Conservation (phyloP, 306 rosid genomes). For the Fagus sylvatica region DNA sequence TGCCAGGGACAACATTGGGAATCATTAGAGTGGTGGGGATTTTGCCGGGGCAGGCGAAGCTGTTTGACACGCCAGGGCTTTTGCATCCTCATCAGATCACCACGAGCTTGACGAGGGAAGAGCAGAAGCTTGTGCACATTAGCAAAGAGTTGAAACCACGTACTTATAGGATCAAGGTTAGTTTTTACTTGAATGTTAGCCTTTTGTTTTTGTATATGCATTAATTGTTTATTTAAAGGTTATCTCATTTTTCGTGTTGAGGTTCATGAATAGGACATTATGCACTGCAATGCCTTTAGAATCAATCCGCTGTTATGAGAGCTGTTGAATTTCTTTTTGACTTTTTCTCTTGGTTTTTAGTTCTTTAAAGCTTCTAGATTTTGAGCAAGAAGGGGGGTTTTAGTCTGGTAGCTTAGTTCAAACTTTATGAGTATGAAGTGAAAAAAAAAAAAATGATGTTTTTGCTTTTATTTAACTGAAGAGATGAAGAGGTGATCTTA, state of each 20-base stretch:
- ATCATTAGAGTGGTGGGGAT: slow-evolving; percentile 93
- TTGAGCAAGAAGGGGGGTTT: background rate
- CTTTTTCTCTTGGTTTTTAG: background rate
- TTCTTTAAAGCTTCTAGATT: background rate
- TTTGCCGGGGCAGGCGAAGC: slow-evolving; percentile 71
- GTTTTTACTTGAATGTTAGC: slow-evolving; percentile 16
- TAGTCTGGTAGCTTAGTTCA: too few species aligned
- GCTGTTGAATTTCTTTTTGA: too few species aligned
- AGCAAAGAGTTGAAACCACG: slow-evolving; percentile 94
- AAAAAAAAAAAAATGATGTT: background rate
- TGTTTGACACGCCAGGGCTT: slow-evolving; percentile 96
- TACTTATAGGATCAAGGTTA: slow-evolving; percentile 88
- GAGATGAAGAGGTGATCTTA: background rate
- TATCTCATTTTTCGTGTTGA: background rate
- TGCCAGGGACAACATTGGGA: slow-evolving; percentile 92
- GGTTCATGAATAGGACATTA: background rate
- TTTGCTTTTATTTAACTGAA: background rate
- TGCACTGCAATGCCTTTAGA: background rate
- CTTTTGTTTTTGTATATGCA: background rate
- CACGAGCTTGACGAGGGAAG: slow-evolving; percentile 81
- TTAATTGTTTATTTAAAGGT: too few species aligned
- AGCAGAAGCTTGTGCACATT: slow-evolving; percentile 78
- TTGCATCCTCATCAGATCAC: slow-evolving; percentile 85
- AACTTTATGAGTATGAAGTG: background rate
- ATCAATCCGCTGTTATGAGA: too few species aligned